Conservation (phyloP, 2,329 filamentous ascomycete genomes). For the Aureobasidium pullulans region DNA sequence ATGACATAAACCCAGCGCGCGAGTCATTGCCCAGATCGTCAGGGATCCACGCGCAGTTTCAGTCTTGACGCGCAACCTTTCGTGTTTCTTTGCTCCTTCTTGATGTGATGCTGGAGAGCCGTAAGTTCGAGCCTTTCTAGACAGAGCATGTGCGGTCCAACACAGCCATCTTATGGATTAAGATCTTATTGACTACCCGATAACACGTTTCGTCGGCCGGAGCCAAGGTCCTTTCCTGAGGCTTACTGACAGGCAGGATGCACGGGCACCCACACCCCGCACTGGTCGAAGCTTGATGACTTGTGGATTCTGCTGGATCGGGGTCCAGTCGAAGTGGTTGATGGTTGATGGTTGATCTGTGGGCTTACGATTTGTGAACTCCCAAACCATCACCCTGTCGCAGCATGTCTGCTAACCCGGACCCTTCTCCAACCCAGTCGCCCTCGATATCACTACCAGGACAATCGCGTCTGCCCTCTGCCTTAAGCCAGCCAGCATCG, state of each 20-base stretch:
- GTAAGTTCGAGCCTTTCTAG: too few relatives aligned
- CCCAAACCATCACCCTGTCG: background rate
- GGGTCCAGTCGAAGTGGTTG: background rate
- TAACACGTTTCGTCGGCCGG: background rate
- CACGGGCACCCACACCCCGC: background rate
- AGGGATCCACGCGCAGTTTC: background rate
- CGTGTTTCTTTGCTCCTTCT: background rate
- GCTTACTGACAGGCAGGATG: background rate
- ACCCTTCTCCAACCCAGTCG: background rate
- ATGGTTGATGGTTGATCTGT: background rate
- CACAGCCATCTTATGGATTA: too few relatives aligned
- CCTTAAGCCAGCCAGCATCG: background rate
- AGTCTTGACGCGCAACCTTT: background rate
- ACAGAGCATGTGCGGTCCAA: too few relatives aligned
- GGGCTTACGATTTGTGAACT: background rate
- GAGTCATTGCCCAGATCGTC: conserved; percentile 2
- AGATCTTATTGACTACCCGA: too few relatives aligned
- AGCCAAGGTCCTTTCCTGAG: background rate
- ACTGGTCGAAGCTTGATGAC: background rate
- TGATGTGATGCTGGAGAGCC: too few relatives aligned
- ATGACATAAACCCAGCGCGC: background rate
- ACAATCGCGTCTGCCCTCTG: background rate
- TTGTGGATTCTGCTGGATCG: background rate
- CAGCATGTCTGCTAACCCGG: background rate
- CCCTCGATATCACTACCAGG: background rate